Conservation (phyloP, 2,329 filamentous ascomycete species). For the Fusarium fujikuroi region DNA sequence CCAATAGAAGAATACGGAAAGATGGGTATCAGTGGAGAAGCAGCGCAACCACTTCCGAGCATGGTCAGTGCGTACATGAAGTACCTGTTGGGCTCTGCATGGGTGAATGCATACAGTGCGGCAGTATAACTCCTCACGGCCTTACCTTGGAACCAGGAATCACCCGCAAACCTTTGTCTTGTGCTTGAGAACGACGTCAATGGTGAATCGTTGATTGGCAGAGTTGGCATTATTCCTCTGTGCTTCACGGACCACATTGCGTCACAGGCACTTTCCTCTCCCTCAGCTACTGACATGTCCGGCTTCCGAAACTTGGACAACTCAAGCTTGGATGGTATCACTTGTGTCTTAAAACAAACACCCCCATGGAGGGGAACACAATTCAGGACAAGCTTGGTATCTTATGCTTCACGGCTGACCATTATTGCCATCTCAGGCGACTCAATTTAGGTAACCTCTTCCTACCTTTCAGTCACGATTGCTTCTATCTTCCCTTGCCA, state of each 20-base stretch:
- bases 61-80: slow-evolving; percentile 39
- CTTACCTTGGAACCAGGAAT: not conserved
- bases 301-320: slow-evolving; percentile 6
- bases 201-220: not conserved
- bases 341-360: slow-evolving; percentile 2
- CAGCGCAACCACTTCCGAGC: slow-evolving; percentile 42
- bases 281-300: not conserved
- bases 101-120: slow-evolving; percentile 21
- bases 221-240: not conserved
- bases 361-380: not conserved
- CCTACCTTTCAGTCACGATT: slow-evolving; percentile 3
- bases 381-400: not conserved
- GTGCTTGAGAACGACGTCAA: not conserved
- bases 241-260: slow-evolving; percentile 1
- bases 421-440: not conserved
- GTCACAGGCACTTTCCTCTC: not conserved
- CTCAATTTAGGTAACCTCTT: not conserved
- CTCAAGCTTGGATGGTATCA: slow-evolving; percentile 8
- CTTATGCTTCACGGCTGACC: not conserved
- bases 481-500: slow-evolving; percentile 3
- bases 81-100: slow-evolving; percentile 22
- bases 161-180: not conserved
- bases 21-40: slow-evolving; percentile 19
- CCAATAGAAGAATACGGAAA: slow-evolving; percentile 30
- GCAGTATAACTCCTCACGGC: not conserved